A percentile compares a stretch with the other conserved stretches of the same genome.
phyloP scores from a whole-genome alignment of 306 rosid species.

The Dryas octopetala region DNA sequence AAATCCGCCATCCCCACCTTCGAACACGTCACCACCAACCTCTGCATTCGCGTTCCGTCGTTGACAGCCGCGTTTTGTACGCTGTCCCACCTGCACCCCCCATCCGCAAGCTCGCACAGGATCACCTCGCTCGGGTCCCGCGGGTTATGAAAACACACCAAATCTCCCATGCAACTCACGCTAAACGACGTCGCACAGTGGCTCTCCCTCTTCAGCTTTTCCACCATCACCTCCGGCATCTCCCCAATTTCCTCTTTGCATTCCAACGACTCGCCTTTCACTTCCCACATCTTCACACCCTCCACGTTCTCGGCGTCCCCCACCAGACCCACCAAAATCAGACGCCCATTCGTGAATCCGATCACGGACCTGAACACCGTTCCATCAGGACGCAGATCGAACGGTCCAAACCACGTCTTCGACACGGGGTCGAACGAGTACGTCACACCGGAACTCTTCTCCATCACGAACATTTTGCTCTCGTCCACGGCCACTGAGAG shows the following conservation, averaged over 20 bases:
- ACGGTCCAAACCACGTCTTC: slow-evolving; percentile 64
- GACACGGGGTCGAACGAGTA: slow-evolving; percentile 43
- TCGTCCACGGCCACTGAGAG: slow-evolving; percentile 47
- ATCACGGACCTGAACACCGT: slow-evolving; percentile 25
- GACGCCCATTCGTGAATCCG: slow-evolving; percentile 24
- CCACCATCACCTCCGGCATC: slow-evolving; percentile 62
- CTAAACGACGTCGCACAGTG: slow-evolving; percentile 38
- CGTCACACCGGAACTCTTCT: slow-evolving; percentile 47
- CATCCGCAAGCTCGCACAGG: slow-evolving; percentile 37
- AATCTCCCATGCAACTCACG: slow-evolving; percentile 41
- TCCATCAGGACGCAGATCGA: slow-evolving; percentile 33
- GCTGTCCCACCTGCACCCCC: slow-evolving; percentile 50
- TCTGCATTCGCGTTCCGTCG: slow-evolving; percentile 28
- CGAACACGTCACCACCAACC: slow-evolving; percentile 52
- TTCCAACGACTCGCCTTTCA: slow-evolving; percentile 34
- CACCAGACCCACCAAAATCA: slow-evolving; percentile 52
- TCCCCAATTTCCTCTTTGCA: slow-evolving; percentile 45
- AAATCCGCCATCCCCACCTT: slow-evolving; percentile 44
- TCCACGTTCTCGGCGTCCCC: slow-evolving; percentile 40
- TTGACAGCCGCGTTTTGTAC: slow-evolving; percentile 34
- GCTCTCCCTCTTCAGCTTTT: slow-evolving; percentile 42
- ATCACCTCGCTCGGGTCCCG: slow-evolving; percentile 39
- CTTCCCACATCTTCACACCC: slow-evolving; percentile 51
- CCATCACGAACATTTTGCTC: slow-evolving; percentile 43
- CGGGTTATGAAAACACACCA: slow-evolving; percentile 46